A percentile compares a stretch with the other conserved stretches of the same genome.
These are phyloP conservation scores for Chlamydomonas applanata DNA, from an alignment of 139 green algal species.

Conservation along the genomic window DNA sequence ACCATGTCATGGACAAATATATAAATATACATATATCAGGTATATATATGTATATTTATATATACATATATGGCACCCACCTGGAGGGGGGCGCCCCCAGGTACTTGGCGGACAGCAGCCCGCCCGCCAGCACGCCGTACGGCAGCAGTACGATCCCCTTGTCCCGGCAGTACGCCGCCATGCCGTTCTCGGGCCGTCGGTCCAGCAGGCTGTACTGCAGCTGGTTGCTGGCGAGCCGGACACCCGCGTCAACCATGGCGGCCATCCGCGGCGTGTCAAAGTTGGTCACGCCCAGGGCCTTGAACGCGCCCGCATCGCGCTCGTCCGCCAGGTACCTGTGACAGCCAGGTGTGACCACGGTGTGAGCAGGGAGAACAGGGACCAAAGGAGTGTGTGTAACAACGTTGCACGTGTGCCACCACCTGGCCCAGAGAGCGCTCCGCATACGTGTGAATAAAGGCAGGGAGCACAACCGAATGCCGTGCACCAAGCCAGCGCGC, in stretches of 20 bases:
- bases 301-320: constrained; percentile 52
- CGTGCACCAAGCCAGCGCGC: too few relatives aligned
- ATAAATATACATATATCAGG: too few relatives aligned
- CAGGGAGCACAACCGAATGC: too few relatives aligned
- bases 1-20: too few relatives aligned
- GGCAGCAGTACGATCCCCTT: constrained; percentile 71
- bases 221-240: constrained; percentile 68
- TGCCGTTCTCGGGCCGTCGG: constrained; percentile 63
- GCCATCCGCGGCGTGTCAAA: constrained; percentile 74
- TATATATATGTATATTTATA: neutral
- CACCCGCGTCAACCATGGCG: constrained; percentile 69
- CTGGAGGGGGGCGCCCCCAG: constrained; percentile 33
- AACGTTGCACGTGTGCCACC: too few relatives aligned
- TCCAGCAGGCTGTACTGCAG: constrained; percentile 90
- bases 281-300: constrained; percentile 80
- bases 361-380: too few relatives aligned
- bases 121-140: constrained; percentile 80
- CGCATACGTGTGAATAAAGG: too few relatives aligned
- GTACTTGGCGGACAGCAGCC: constrained; percentile 66
- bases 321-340: constrained; percentile 67
- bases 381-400: too few relatives aligned
- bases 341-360: too few relatives aligned
- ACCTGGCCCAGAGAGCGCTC: too few relatives aligned
- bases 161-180: constrained; percentile 61
- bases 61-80: too few relatives aligned